Percentiles rank a stretch among this genome's conserved stretches.
phyloP scores from a whole-genome alignment of 345 rosid genomes.

The Erodium maritimum region DNA sequence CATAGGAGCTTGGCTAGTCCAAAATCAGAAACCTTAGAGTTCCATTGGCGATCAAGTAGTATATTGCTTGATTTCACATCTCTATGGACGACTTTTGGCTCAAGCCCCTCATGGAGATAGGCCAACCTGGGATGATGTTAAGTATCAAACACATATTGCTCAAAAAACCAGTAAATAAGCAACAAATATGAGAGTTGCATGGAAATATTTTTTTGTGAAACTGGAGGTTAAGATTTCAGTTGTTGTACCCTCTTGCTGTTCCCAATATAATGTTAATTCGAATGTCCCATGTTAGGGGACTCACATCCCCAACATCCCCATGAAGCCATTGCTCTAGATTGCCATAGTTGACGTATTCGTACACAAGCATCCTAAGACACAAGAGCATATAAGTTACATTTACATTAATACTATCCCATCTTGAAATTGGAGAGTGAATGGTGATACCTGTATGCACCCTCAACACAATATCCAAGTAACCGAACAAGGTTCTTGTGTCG shows the following conservation, averaged over 20 bases:
- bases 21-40: slow-evolving; percentile 86
- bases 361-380: slow-evolving; percentile 78
- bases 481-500: slow-evolving; percentile 89
- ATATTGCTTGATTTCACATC: slow-evolving; percentile 90
- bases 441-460: slow-evolving; percentile 82
- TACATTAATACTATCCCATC: slow-evolving; percentile 4
- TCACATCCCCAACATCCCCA: slow-evolving; percentile 79
- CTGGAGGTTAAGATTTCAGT: slow-evolving; percentile 2
- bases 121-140: slow-evolving; percentile 50
- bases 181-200: not conserved
- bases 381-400: slow-evolving; percentile 2
- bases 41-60: slow-evolving; percentile 82
- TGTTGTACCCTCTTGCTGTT: slow-evolving; percentile 74
- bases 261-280: slow-evolving; percentile 78
- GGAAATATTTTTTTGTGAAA: not conserved
- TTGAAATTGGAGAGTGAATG: not conserved
- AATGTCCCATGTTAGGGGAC: slow-evolving; percentile 88
- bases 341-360: slow-evolving; percentile 82
- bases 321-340: slow-evolving; percentile 96
- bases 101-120: slow-evolving; percentile 96
- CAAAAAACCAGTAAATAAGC: slow-evolving; percentile 2
- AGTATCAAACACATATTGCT: too few relatives aligned
- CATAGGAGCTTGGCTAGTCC: slow-evolving; percentile 90
- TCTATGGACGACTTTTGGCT: slow-evolving; percentile 92
- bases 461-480: slow-evolving; percentile 83